Base-by-base conservation (phyloP, 306 rosid genomes). In the Pyrus communis region DNA sequence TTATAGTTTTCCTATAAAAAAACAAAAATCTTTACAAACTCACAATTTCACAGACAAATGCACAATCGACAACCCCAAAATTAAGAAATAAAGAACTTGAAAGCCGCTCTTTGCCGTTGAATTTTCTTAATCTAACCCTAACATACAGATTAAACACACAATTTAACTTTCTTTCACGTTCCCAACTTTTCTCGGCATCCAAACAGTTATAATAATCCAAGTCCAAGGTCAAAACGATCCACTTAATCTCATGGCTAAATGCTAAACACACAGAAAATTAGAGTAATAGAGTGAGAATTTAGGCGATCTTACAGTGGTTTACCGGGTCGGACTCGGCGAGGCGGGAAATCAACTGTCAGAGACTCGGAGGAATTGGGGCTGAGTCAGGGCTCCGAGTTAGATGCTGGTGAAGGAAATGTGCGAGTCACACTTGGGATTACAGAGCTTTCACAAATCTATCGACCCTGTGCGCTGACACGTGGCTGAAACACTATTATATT, bases 391-490 rank as follows among this genome's bases (percentile, higher is more conserved):
- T 38, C 75, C 84, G 74, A 69, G 77, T 73, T 51, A 76, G 78
- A 22, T 19, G 31, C 19, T 22, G 71, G 61, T 13, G 60, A 75
- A 72, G 85, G 77, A 61, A 75, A 78, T 33, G 60, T 22, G 73
- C 72, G 69, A 73, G 57, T 80, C 80, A 69, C 84, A 62, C 80
- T 31, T 64, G 82, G 76, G 75, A 70, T 76, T 54, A 57, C 78
- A 40, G 80, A 77, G 73, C 66, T 77, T 59, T 70, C 75, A 52
- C 71, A 49, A 75, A 59, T 64, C 85, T 69, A 74, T 76, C 74
- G 33, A 68, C 74, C 55, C 81, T 28, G 2, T 52, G 21, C 25
- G 66, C 73, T 77, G 82, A 80, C 84, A 80, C 84, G 87, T 83
- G 81, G 74, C 23, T 70, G 10, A 40, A 31, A 42, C 33, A 46